These are phyloP conservation scores for Lupinus albus DNA, from an alignment of 306 rosid species.

Conservation along the genomic window DNA sequence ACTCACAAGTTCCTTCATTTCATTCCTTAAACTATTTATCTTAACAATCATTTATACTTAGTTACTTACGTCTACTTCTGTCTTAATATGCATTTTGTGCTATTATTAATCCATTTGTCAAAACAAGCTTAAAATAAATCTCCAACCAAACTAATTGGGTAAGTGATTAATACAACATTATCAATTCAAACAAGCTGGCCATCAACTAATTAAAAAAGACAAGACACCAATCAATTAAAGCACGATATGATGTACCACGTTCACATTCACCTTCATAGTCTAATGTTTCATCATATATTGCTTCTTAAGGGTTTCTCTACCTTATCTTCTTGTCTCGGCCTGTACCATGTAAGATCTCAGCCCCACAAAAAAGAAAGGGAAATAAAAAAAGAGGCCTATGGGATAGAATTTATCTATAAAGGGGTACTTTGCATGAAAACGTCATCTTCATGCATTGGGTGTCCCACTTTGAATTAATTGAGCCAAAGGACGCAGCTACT, in stretches of 20 bases:
- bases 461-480: conserved; percentile 15
- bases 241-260: background rate
- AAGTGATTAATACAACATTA: background rate
- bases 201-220: conserved; percentile 4
- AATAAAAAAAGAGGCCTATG: background rate
- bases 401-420: conserved; percentile 23
- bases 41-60: too few species aligned
- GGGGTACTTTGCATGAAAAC: conserved; percentile 5
- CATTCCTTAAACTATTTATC: too few species aligned
- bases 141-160: background rate
- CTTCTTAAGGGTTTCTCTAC: conserved; percentile 9
- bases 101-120: background rate
- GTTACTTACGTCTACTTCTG: background rate
- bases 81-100: background rate
- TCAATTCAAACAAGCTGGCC: background rate
- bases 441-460: conserved; percentile 22
- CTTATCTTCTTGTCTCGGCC: background rate
- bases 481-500: too few species aligned
- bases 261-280: background rate
- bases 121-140: background rate
- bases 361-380: conserved; percentile 8
- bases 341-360: background rate
- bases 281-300: conserved; percentile 19
- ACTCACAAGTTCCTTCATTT: too few species aligned
- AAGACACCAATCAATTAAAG: conserved; percentile 26